phyloP scores from a whole-genome alignment of 192 early-diverging fungal genomes.

The Funneliformis mosseae region DNA sequence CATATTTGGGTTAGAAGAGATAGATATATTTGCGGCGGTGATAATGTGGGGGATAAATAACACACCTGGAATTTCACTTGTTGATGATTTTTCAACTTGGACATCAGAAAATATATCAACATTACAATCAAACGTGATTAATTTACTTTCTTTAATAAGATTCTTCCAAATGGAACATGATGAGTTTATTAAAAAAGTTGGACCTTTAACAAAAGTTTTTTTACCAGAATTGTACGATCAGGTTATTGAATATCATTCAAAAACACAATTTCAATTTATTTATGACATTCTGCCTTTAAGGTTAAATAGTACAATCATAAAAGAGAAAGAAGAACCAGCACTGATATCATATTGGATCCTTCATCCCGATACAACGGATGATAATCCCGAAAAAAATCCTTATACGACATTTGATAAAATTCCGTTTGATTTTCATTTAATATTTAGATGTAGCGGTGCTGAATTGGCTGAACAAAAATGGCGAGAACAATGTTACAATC shows the following conservation, averaged over 20 bases:
- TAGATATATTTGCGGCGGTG: slow-evolving; percentile 4
- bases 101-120: background rate
- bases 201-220: background rate
- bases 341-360: slow-evolving; percentile 13
- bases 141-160: background rate
- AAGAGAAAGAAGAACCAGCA: background rate
- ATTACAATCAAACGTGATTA: slow-evolving; percentile 9
- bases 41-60: slow-evolving; percentile 25
- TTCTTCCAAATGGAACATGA: slow-evolving; percentile 7
- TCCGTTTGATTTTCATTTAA: slow-evolving; percentile 17
- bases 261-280: background rate
- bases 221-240: slow-evolving; percentile 5
- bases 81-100: slow-evolving; percentile 11
- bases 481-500: slow-evolving; percentile 4
- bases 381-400: background rate
- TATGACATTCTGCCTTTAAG: slow-evolving; percentile 3
- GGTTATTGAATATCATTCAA: slow-evolving; percentile 8
- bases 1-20: slow-evolving; percentile 19
- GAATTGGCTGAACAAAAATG: slow-evolving; percentile 5
- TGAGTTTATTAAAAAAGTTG: slow-evolving; percentile 15
- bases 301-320: background rate
- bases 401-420: background rate
- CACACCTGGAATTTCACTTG: background rate
- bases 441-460: background rate
- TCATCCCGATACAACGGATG: background rate